A percentile compares a stretch with the other conserved stretches of the same genome.
phyloP scores from a whole-genome alignment of 2,329 filamentous ascomycete genomes.

The Fusarium neocosmosporiellum region DNA sequence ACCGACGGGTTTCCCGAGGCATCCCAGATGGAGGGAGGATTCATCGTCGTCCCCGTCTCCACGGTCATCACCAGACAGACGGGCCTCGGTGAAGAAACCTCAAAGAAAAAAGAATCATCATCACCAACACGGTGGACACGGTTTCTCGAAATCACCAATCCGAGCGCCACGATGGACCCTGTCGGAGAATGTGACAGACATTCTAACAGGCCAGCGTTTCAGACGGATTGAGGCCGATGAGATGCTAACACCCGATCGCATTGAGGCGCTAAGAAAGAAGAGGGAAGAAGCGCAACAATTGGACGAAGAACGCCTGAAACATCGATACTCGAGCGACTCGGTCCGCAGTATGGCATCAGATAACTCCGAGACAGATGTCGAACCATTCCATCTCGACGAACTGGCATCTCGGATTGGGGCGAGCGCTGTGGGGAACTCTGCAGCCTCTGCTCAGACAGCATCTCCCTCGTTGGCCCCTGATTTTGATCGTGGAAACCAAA shows the following conservation, averaged over 20 bases:
- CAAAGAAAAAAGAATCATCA: slow-evolving; percentile 52
- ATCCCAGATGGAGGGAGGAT: slow-evolving; percentile 18
- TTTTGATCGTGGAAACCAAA: slow-evolving; percentile 39
- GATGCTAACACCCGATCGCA: slow-evolving; percentile 65
- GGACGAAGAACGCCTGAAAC: slow-evolving; percentile 26
- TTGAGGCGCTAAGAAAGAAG: slow-evolving; percentile 58
- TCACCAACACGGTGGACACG: slow-evolving; percentile 9
- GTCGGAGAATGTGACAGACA: slow-evolving; percentile 67
- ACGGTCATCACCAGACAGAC: slow-evolving; percentile 38
- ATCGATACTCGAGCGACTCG: slow-evolving; percentile 41
- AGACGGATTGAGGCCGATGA: slow-evolving; percentile 68
- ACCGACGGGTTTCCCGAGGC: slow-evolving; percentile 30
- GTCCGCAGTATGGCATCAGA: slow-evolving; percentile 37
- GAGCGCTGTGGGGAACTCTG: slow-evolving; percentile 40
- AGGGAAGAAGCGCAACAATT: slow-evolving; percentile 41
- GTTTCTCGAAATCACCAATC: slow-evolving; percentile 27
- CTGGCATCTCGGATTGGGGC: slow-evolving; percentile 56
- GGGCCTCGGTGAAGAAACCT: slow-evolving; percentile 53
- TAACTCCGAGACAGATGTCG: slow-evolving; percentile 53
- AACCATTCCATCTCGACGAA: slow-evolving; percentile 63
- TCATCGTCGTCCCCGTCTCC: slow-evolving; percentile 21
- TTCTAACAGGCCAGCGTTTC: slow-evolving; percentile 66
- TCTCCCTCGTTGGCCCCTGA: slow-evolving; percentile 17
- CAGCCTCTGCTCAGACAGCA: slow-evolving; percentile 13
- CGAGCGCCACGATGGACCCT: slow-evolving; percentile 61